phyloP scores from a whole-genome alignment of 1,284 basidiomycete species.

The Mycena sp. region DNA sequence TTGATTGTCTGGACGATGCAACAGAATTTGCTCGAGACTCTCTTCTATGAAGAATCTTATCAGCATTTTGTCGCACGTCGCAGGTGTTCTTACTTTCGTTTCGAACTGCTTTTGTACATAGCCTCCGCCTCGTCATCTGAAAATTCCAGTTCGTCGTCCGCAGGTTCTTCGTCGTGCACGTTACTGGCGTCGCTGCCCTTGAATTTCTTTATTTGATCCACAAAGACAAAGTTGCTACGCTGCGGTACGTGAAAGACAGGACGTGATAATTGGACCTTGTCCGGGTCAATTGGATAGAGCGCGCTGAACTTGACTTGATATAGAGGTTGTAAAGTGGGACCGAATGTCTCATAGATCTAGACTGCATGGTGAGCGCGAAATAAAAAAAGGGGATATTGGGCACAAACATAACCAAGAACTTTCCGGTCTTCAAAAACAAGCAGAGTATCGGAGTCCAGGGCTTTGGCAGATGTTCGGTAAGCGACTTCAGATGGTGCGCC shows the following conservation, averaged over 20 bases:
- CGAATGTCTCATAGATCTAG: constrained; percentile 92
- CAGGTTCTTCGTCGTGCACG: constrained; percentile 89
- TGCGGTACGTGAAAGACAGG: constrained; percentile 82
- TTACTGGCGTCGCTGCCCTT: constrained; percentile 95
- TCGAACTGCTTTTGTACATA: constrained; percentile 65
- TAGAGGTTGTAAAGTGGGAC: constrained; percentile 83
- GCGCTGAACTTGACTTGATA: constrained; percentile 83
- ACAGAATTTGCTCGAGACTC: constrained; percentile 63
- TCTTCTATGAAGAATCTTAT: constrained; percentile 55
- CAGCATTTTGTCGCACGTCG: constrained; percentile 14
- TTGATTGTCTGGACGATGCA: constrained; percentile 55
- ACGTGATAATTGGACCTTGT: constrained; percentile 61
- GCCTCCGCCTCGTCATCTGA: constrained; percentile 91
- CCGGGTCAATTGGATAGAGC: constrained; percentile 62
- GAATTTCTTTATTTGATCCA: constrained; percentile 67
- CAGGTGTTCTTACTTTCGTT: constrained; percentile 41
- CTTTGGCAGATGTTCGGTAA: constrained; percentile 60
- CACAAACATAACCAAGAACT: constrained; percentile 83
- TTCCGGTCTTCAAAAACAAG: constrained; percentile 86
- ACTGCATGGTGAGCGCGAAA: constrained; percentile 28
- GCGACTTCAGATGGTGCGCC: constrained; percentile 58
- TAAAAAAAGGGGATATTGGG: constrained; percentile 52
- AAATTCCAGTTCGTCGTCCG: constrained; percentile 87
- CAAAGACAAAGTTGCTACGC: constrained; percentile 82
- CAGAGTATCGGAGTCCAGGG: constrained; percentile 86